A percentile compares a stretch with the other conserved stretches of the same genome.
Evolutionary conservation across 352 stramenopile genomes (phyloP).

Genomic region (Globisporangium spinosum): DNA sequence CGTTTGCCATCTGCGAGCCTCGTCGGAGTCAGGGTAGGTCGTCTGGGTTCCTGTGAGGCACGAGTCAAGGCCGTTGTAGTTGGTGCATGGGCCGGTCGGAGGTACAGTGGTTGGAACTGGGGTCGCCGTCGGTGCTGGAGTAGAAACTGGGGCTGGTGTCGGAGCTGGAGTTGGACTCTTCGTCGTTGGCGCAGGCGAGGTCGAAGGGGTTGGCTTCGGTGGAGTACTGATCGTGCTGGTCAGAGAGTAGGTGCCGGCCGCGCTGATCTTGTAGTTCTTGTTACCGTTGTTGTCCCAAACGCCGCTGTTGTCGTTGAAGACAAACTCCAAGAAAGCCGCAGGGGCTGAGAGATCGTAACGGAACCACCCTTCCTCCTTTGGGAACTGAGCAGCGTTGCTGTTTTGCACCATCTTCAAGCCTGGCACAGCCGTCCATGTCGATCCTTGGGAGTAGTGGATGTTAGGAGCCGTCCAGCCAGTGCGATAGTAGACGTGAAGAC

Average conservation of each 20-base stretch:
- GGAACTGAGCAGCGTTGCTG: constrained; percentile 21
- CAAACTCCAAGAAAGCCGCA: constrained; percentile 33
- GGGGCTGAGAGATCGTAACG: constrained; percentile 33
- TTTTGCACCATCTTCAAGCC: constrained; percentile 16
- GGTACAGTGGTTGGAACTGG: constrained; percentile 19
- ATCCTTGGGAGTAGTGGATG: constrained; percentile 50
- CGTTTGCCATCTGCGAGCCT: constrained; percentile 45
- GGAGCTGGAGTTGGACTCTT: constrained; percentile 14
- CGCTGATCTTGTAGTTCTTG: constrained; percentile 40
- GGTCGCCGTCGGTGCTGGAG: constrained; percentile 9
- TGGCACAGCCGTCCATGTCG: constrained; percentile 16
- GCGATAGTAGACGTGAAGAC: constrained; percentile 46
- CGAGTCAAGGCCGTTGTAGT: constrained; percentile 32
- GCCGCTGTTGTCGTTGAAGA: constrained; percentile 46
- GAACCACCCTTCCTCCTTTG: constrained; percentile 31
- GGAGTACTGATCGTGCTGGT: constrained; percentile 32
- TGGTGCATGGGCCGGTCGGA: constrained; percentile 27
- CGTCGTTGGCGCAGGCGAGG: constrained; percentile 20
- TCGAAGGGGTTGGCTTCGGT: constrained; percentile 24
- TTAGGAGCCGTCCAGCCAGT: constrained; percentile 38
- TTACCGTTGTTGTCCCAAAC: constrained; percentile 45
- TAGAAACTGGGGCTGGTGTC: background rate
- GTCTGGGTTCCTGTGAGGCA: constrained; percentile 29
- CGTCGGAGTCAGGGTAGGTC: constrained; percentile 22
- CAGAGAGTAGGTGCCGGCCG: constrained; percentile 33